Evolutionary conservation across 139 green algal genomes (phyloP), one percentile per base, ranked within the genome.

Genomic region (Chlorella sp.): DNA sequence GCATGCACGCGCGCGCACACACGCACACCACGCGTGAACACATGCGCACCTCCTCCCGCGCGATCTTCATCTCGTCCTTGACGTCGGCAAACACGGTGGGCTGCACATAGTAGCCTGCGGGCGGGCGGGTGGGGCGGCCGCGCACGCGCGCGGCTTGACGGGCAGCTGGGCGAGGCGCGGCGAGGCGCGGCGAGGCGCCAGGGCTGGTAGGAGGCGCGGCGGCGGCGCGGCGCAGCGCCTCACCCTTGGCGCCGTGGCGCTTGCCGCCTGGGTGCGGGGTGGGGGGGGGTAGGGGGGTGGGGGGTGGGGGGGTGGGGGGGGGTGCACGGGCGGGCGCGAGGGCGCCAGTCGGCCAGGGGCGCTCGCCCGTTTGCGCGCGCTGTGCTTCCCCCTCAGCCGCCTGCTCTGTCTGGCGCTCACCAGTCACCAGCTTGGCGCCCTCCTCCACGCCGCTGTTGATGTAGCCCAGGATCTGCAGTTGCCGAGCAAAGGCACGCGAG

Each of bases 21-120:
- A n/a, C n/a, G n/a, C n/a, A n/a, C n/a, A n/a, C n/a, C n/a, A n/a
- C n/a, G n/a, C n/a, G n/a, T n/a, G n/a, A n/a, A n/a, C n/a, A n/a
- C n/a, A n/a, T n/a, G n/a, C n/a, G n/a, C 59, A 66, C 59, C 76
- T 92, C 87, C 67, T 92, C 86, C 38, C 48, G 51, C 31, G 77
- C 77, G 48, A 92, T 91, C 45, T 53, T 73, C 84, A 89, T 92
- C 48, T 86, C 67, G 75, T 91, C 83, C 1, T 53, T 63, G 23
- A 59, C 68, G 36, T 74, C 51, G 1, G 68, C 50, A 65, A 74
- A 74, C 68, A 74, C 68, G 23, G 68, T 74, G 68, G 68, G 68
- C 68, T 74, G 33, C 33, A 93, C 56, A 73, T 85, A 93, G 82
- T 87, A 94, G 5, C 90, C 27, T 41, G 55, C 27, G 51, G 51